Base-by-base conservation (phyloP, 306 rosid species). In the Inga oerstediana region DNA sequence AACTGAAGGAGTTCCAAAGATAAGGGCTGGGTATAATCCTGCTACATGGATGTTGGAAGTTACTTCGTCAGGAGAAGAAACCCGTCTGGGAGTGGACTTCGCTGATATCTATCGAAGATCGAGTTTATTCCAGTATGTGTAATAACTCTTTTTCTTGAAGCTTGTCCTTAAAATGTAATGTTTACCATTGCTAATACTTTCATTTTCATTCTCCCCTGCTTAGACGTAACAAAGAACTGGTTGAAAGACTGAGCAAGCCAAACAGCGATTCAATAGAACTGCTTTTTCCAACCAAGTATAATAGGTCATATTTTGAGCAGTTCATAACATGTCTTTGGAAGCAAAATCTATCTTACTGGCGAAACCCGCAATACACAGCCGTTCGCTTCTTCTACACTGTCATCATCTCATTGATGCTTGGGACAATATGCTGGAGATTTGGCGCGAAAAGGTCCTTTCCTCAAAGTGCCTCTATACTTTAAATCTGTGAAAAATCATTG, bases 11-110 rank as follows among this genome's bases (percentile, higher is more conserved):
- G 93, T 94, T 13, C 86, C 72, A 13, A 86, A 88, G 81, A 93
- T 91, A 85, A 91, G 81, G 84, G 61, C 90, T 78, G 98, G 97
- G 16, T 88, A 90, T 73, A 93, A 93, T 80, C 98, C 97, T 51
- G 89, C 97, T 80, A 82, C 97, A 35, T 93, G 98, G 98, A 93
- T 93, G 94, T 89, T 93, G 76, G 98, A 93, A 76, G 90, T 90
- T 79, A 85, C 98, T 72, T 88, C 93, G 72, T 56, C 91, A 72
- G 39, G 79, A 37, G 94, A 93, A 88, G 98, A 93, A 85, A 87
- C 7, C 71, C 91, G 86, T 30, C 84, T 91, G 2, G 94, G 90
- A 37, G 89, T 93, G 80, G 94, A 91, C 90, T 93, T 91, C 43
- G 93, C 96, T 14, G 97, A 91, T 59, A 69, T 90, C 78, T 93